Evolutionary conservation across 2,329 filamentous ascomycete genomes (phyloP), one percentile per base, ranked within the genome.

Genomic region (Xenosphaeropsis pyriputrescens): DNA sequence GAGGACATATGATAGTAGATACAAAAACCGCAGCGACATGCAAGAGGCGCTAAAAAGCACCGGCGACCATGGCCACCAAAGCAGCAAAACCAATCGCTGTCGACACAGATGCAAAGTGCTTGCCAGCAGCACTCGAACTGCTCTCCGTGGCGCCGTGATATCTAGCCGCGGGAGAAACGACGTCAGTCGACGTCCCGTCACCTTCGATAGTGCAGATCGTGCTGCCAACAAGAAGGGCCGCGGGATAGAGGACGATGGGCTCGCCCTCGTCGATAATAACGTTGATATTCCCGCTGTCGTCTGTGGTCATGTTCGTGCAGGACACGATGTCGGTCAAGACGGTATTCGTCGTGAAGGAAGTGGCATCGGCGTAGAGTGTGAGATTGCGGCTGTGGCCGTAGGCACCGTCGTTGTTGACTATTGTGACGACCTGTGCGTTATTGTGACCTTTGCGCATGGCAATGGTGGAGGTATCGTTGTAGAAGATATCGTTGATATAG

Each of bases 381-480:
- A 32, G 6, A 7, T 14, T 32, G n/a, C 33, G 14, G 33, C 6
- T 6, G 33, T 14, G 15, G 18, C 13, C 34, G 6, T 6, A 12
- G n/a, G 22, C 8, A 12, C 38, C 38, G 17, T 32, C 18, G 34
- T 40, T 40, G 19, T 18, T 37, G 18, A 59, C 41, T 6, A 61
- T 49, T 2, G 50, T 54, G 34, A 68, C 46, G 32, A 66, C 48
- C 39, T 61, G 53, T 11, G 41, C 40, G 2, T 54, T 52, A 2
- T 50, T 41, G 36, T 39, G 46, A n/a, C 63, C 66, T 47, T 70
- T 68, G 39, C 59, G 56, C 48, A 69, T 57, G 14, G 55, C 64
- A n/a, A 72, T 51, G 14, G 52, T 60, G 43, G 56, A 51, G 37
- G 43, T 48, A 46, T 64, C 60, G 13, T 56, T 57, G 46, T 61